Conservation (phyloP, 371 early-diverging fungal species). For the Apophysomyces trapeziformis region DNA sequence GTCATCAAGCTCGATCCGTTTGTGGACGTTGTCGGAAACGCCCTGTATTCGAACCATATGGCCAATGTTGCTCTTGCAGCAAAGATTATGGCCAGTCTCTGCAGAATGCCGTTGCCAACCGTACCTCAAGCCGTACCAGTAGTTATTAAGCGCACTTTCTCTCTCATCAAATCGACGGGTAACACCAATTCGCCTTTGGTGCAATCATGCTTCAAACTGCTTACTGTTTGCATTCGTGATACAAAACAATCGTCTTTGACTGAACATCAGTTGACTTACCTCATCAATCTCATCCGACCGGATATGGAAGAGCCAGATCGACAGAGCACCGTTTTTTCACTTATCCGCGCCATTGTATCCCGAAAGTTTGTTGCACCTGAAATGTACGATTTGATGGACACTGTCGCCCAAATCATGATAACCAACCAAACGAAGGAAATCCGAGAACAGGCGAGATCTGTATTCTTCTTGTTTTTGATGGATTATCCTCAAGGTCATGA, state of each 20-base stretch:
- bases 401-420: constrained; percentile 79
- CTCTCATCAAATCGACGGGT: constrained; percentile 67
- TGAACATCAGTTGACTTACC: constrained; percentile 76
- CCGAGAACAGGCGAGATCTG: constrained; percentile 82
- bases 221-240: constrained; percentile 79
- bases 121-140: constrained; percentile 68
- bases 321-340: constrained; percentile 82
- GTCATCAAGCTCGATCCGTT: constrained; percentile 77
- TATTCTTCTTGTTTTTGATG: constrained; percentile 87
- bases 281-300: constrained; percentile 81
- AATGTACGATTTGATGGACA: constrained; percentile 91
- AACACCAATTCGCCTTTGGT: constrained; percentile 73
- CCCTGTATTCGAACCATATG: constrained; percentile 79
- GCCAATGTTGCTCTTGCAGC: constrained; percentile 71
- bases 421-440: constrained; percentile 81
- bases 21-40: constrained; percentile 80
- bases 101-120: constrained; percentile 72
- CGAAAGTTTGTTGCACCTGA: constrained; percentile 86
- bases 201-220: constrained; percentile 80
- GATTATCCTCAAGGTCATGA: constrained; percentile 91
- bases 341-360: constrained; percentile 85
- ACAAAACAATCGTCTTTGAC: constrained; percentile 61
- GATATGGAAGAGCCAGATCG: constrained; percentile 89
- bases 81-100: constrained; percentile 70
- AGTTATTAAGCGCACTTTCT: constrained; percentile 77